These are phyloP conservation scores for Infundibulicybe gibba DNA, from an alignment of 768 basidiomycete species.

Conservation along the genomic window DNA sequence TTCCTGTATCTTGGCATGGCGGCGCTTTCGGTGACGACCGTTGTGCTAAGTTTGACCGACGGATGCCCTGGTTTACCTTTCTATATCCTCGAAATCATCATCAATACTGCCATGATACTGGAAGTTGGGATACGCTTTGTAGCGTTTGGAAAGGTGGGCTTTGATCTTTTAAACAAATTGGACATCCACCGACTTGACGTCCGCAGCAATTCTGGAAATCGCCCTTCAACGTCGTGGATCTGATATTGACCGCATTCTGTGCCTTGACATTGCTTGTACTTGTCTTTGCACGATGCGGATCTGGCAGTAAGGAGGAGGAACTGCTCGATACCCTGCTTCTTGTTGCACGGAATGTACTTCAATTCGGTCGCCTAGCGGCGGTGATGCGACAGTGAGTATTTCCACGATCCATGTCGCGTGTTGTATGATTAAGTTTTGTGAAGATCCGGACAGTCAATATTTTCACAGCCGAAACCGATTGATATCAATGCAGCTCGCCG, in stretches of 20 bases:
- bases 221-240: slow-evolving; percentile 87
- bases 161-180: background rate
- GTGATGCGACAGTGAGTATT: slow-evolving; percentile 87
- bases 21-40: slow-evolving; percentile 79
- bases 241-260: slow-evolving; percentile 87
- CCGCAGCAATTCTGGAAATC: slow-evolving; percentile 93
- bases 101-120: slow-evolving; percentile 89
- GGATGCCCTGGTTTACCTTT: slow-evolving; percentile 88
- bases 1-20: slow-evolving; percentile 89
- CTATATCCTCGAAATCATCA: slow-evolving; percentile 84
- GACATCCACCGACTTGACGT: slow-evolving; percentile 2
- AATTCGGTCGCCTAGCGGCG: slow-evolving; percentile 87
- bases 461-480: slow-evolving; percentile 84
- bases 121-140: slow-evolving; percentile 92
- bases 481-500: slow-evolving; percentile 71
- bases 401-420: slow-evolving; percentile 5
- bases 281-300: slow-evolving; percentile 80
- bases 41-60: slow-evolving; percentile 76
- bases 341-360: slow-evolving; percentile 88
- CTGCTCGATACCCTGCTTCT: slow-evolving; percentile 90
- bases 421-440: slow-evolving; percentile 2
- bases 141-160: slow-evolving; percentile 86
- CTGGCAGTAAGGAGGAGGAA: slow-evolving; percentile 88
- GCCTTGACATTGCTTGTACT: slow-evolving; percentile 85
- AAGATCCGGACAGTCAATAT: slow-evolving; percentile 88